Evolutionary conservation across 2,329 filamentous ascomycete species (phyloP), one percentile per base, ranked within the genome.

Genomic region (Periglandula ipomoeae): DNA sequence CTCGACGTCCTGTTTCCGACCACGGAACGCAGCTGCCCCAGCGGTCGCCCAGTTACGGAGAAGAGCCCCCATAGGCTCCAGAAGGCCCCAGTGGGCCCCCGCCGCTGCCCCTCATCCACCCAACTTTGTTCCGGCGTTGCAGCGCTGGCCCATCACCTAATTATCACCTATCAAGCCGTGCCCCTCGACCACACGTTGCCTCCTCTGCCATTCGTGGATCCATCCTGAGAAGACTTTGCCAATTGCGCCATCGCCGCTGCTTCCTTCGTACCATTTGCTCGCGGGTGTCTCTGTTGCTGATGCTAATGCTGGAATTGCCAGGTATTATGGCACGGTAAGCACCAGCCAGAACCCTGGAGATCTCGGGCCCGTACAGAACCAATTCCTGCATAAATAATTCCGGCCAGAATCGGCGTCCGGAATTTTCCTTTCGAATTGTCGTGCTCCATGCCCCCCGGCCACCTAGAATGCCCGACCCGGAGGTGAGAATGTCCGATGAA

Each of bases 181-280:
- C n/a, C n/a, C n/a, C n/a, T n/a, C n/a, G n/a, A n/a, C n/a, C n/a
- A n/a, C n/a, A n/a, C n/a, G n/a, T n/a, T n/a, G n/a, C n/a, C n/a
- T n/a, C n/a, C n/a, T n/a, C n/a, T n/a, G n/a, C n/a, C n/a, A n/a
- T n/a, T n/a, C n/a, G n/a, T n/a, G n/a, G n/a, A n/a, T n/a, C n/a
- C n/a, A n/a, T n/a, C n/a, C n/a, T n/a, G n/a, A n/a, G n/a, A n/a
- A 52, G 44, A 50, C 26, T 47, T 27, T 45, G 49, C 44, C 46
- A 47, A 53, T 51, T 53, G 49, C 51, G 51, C 51, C 49, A 53
- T 53, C 46, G 48, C 35, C 15, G 41, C 43, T 22, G 9, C 41
- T 35, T 37, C 27, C 20, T 24, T 37, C 44, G 17, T 37, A 32
- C 38, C 32, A 9, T 42, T 20, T 37, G 32, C 38, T 24, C 3